These are phyloP conservation scores for Penicillium nordicum DNA, from an alignment of 2,329 filamentous ascomycete species.

Conservation along the genomic window DNA sequence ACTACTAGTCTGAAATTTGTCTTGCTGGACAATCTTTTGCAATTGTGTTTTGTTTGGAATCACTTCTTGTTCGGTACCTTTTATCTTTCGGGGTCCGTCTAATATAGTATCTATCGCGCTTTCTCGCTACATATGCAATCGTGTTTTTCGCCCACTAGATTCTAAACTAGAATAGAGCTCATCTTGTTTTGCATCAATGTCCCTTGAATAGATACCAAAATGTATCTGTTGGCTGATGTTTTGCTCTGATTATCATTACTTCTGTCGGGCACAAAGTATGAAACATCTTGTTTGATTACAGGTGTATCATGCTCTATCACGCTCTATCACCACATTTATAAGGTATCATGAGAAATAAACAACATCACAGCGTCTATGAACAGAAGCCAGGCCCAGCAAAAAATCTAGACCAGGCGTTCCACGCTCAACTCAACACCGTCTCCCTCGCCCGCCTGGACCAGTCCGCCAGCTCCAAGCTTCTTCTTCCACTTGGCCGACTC, in stretches of 20 bases:
- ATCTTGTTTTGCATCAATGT: not conserved
- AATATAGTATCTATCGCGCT: constrained; percentile 10
- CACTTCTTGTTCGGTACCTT: not conserved
- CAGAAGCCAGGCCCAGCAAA: not conserved
- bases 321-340: not conserved
- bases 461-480: constrained; percentile 42
- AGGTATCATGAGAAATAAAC: constrained; percentile 10
- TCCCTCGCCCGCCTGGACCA: constrained; percentile 30
- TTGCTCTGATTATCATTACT: not conserved
- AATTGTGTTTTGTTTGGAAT: constrained; percentile 4
- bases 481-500: constrained; percentile 50
- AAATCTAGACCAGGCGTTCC: constrained; percentile 33
- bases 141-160: not conserved
- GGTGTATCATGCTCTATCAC: constrained; percentile 6
- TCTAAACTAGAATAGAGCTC: constrained; percentile 6
- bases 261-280: not conserved
- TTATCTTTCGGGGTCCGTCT: not conserved
- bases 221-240: not conserved
- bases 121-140: constrained; percentile 6
- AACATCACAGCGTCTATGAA: constrained; percentile 2
- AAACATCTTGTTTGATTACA: not conserved
- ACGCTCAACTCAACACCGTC: constrained; percentile 30
- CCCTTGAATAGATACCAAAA: not conserved
- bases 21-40: constrained; percentile 6
- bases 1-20: constrained; percentile 33